phyloP scores from a whole-genome alignment of 2,329 filamentous ascomycete species.

The Xylaria sp. region DNA sequence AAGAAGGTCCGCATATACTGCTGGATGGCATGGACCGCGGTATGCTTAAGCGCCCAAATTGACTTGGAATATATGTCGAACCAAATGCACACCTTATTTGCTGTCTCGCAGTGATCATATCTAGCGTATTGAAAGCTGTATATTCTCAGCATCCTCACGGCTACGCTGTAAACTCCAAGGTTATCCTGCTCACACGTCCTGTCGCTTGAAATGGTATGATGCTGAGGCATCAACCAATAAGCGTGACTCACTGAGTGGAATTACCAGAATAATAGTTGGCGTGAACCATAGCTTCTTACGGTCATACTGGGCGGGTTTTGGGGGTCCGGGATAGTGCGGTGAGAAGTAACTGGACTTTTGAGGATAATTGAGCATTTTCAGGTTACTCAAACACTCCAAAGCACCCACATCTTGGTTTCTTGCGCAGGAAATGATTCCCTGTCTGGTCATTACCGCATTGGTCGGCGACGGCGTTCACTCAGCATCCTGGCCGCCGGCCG shows the following conservation, averaged over 20 bases:
- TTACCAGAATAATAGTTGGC: neutral
- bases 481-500: neutral
- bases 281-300: neutral
- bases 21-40: neutral
- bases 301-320: conserved; percentile 10
- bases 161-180: neutral
- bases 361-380: conserved; percentile 4
- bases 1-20: neutral
- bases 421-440: conserved; percentile 7
- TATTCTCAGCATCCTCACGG: neutral
- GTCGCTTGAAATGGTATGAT: neutral
- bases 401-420: neutral
- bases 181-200: neutral
- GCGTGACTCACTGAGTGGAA: neutral
- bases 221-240: neutral
- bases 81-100: too few species aligned
- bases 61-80: neutral
- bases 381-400: conserved; percentile 2
- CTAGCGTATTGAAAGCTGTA: neutral
- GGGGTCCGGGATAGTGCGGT: conserved; percentile 11
- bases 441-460: conserved; percentile 6
- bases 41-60: neutral
- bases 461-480: neutral
- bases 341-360: conserved; percentile 1
- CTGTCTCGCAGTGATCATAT: neutral